Conservation (phyloP, 1,284 basidiomycete genomes). For the Ceratobasidium sp. region DNA sequence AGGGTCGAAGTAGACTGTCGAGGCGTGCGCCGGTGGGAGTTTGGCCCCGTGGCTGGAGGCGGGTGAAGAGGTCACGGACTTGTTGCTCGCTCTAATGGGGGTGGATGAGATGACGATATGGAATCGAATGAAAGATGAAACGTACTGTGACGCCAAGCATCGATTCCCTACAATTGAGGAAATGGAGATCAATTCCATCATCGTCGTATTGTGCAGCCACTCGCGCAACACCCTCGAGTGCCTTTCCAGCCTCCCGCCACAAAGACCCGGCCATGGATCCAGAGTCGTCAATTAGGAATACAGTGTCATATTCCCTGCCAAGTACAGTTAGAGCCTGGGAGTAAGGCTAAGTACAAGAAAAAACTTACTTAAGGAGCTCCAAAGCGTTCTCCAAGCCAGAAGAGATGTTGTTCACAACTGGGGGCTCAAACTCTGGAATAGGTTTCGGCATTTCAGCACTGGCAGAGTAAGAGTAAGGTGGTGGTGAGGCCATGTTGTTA, state of each 20-base stretch:
- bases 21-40: constrained; percentile 69
- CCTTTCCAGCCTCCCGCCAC: constrained; percentile 67
- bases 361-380: constrained; percentile 41
- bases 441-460: constrained; percentile 2
- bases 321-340: background rate
- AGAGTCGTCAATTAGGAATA: constrained; percentile 72
- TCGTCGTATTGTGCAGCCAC: constrained; percentile 63
- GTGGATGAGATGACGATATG: background rate
- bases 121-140: background rate
- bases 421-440: constrained; percentile 14
- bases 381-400: constrained; percentile 28
- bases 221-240: constrained; percentile 63
- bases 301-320: constrained; percentile 32
- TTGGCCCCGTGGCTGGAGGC: constrained; percentile 62
- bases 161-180: constrained; percentile 51
- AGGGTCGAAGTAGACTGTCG: constrained; percentile 64
- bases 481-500: constrained; percentile 30
- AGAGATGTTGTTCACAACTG: background rate
- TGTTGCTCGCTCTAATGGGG: constrained; percentile 37
- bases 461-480: constrained; percentile 8
- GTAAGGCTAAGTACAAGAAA: background rate
- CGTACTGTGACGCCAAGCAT: constrained; percentile 26
- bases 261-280: constrained; percentile 66
- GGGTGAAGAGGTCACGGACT: constrained; percentile 63
- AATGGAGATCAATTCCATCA: constrained; percentile 68